Base-by-base conservation (phyloP, 176 grass and related monocot species). In the Echinochloa phyllopogon region DNA sequence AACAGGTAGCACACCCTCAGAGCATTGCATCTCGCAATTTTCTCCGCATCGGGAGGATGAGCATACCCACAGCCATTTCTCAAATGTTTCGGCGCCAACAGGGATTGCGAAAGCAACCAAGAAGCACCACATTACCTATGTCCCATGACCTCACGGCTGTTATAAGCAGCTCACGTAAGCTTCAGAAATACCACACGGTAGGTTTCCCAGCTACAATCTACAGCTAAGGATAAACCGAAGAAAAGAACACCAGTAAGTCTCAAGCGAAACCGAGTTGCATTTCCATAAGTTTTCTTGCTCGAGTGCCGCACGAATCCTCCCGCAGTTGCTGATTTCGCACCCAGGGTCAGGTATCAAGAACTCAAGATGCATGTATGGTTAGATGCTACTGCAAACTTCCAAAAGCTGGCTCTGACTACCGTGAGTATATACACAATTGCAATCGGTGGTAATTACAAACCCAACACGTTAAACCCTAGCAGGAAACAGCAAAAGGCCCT, bases 371-470 rank as follows among this genome's bases (percentile, higher is more conserved):
- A 50, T 36, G 23, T 4, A n/a, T 47, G 64, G 88, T 63, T 47
- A 77, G 47, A 72, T 21, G 56, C 9, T 33, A 20, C 3, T 10
- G 17, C 84, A 82, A 73, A 65, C 80, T 23, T 9, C 3, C 27
- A 76, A 57, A 57, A 42, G 40, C 2, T 4, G 16, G 13, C 21
- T 33, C 29, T 2, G 1, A 7, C 49, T 66, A 74, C 52, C 67
- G 78, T 58, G 59, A 0, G 49, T 69, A 83, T 74, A 82, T 47
- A 27, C 72, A 79, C 75, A 84, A 62, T 10, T 11, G 68, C 38
- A 79, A 69, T 55, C 75, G 27, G 42, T 62, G 23, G 29, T 79
- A 79, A 75, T 83, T 86, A 75, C 75, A 87, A 45, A 25, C 9
- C n/a, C n/a, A 87, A 43, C 67, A 55, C 21, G 80, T 77, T 64